Conservation (phyloP, 345 rosid species). For the Ceriops tagal region DNA sequence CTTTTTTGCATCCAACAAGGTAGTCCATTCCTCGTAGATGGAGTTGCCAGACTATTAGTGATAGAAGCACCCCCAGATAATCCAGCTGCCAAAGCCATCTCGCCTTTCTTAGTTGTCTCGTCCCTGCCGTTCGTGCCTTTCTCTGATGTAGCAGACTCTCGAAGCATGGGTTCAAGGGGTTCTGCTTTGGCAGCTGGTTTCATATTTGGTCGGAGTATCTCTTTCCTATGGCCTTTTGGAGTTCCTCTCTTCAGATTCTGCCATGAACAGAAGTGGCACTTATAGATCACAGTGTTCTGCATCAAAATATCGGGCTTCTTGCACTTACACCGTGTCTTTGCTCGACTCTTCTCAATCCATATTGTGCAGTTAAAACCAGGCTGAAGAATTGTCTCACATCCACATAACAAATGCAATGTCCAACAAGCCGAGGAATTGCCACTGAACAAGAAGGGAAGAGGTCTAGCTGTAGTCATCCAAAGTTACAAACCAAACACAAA, state of each 20-base stretch:
- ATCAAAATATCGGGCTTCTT: slow-evolving; percentile 29
- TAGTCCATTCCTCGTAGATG: slow-evolving; percentile 21
- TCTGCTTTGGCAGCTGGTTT: slow-evolving; percentile 1
- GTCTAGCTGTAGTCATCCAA: background rate
- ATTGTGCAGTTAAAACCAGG: slow-evolving; percentile 68
- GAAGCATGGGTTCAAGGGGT: slow-evolving; percentile 15
- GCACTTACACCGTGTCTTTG: slow-evolving; percentile 26
- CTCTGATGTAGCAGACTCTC: too few species aligned
- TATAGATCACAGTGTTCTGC: slow-evolving; percentile 62
- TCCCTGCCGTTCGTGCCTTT: slow-evolving; percentile 12
- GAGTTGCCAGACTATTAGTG: slow-evolving; percentile 28
- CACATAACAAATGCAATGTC: slow-evolving; percentile 19
- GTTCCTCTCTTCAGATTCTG: slow-evolving; percentile 53
- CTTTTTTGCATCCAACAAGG: slow-evolving; percentile 39
- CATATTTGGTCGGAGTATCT: slow-evolving; percentile 15
- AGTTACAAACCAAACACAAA: background rate
- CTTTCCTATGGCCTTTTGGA: slow-evolving; percentile 40
- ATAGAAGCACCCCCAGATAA: slow-evolving; percentile 13
- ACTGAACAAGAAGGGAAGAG: background rate
- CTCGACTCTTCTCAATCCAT: slow-evolving; percentile 47
- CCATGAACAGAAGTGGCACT: slow-evolving; percentile 62
- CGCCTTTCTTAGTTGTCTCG: slow-evolving; percentile 10
- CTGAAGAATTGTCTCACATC: slow-evolving; percentile 77
- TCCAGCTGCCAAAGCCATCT: slow-evolving; percentile 16
- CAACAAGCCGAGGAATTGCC: background rate